Evolutionary conservation across 352 stramenopile genomes (phyloP), one percentile per base, ranked within the genome.

Genomic region (Phytophthora cryptogea): DNA sequence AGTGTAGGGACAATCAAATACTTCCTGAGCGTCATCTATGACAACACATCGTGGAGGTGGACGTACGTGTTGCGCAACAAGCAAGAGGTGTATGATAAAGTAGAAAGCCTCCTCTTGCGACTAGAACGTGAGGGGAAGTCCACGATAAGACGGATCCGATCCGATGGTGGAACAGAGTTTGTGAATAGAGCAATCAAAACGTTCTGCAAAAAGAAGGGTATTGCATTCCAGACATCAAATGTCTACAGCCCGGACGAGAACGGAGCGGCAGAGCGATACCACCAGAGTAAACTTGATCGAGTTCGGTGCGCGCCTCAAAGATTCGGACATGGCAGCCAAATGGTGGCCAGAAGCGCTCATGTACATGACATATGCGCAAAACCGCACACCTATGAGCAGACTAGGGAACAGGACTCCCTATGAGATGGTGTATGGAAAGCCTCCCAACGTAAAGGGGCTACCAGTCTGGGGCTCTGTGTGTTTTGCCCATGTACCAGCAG

Each of bases 361-460:
- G 46, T 53, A 53, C 31, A 53, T 53, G 46, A 53, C 32, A 0
- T 53, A 59, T 32, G 40, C 46, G 11, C 33, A 53, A n/a, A 60
- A 53, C n/a, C 41, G 41, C 13, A 60, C 32, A 39, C 53, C 53
- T 14, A 60, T 60, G 40, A 36, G 32, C 4, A 6, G 41, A 2
- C 26, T 60, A 10, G n/a, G 32, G 4, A 39, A 52, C 20, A 51
- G 33, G 11, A 53, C 53, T 40, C 53, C 51, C 0, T 59, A 55
- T 27, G 35, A 46, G n/a, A 45, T 46, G 11, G 35, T 46, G 20
- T 46, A 46, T 31, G 35, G 23, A 3, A 37, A 30, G 39, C 20
- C 33, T 1, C 35, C 48, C 32, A 55, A 55, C 13, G 35, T 36
- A 11, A 50, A 9, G 2, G 10, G 40, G 4, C 13, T 59, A 36